Percentiles rank a stretch among this genome's conserved stretches.
Conservation (phyloP, 2,329 filamentous ascomycete species). For the Alternaria ventricosa region DNA sequence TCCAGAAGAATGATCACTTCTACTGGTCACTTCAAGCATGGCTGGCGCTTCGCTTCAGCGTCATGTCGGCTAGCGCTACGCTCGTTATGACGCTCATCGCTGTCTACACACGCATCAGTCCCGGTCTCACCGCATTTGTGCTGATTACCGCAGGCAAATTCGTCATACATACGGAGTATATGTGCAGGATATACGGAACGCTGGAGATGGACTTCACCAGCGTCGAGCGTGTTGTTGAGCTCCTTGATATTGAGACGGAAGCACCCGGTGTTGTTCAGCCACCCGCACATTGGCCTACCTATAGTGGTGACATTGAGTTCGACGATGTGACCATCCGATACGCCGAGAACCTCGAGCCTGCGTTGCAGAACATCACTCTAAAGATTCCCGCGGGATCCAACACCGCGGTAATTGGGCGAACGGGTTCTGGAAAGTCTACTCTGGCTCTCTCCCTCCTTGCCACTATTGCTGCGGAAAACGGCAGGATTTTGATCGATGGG, state of each 20-base stretch:
- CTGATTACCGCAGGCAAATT: slow-evolving; percentile 72
- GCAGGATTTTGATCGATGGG: slow-evolving; percentile 65
- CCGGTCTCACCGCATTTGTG: slow-evolving; percentile 84
- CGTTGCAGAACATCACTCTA: slow-evolving; percentile 72
- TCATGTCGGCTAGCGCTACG: slow-evolving; percentile 73
- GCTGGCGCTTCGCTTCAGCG: slow-evolving; percentile 81
- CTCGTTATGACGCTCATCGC: slow-evolving; percentile 77
- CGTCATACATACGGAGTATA: slow-evolving; percentile 71
- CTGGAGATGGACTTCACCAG: slow-evolving; percentile 93
- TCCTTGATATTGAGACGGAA: slow-evolving; percentile 81
- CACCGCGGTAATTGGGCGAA: slow-evolving; percentile 81
- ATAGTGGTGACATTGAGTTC: slow-evolving; percentile 75
- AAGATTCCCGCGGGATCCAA: slow-evolving; percentile 78
- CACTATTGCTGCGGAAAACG: slow-evolving; percentile 58
- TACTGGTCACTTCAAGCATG: slow-evolving; percentile 88
- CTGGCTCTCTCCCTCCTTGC: slow-evolving; percentile 68
- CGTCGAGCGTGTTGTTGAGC: slow-evolving; percentile 83
- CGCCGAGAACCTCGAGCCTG: slow-evolving; percentile 76
- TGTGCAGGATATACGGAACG: slow-evolving; percentile 82
- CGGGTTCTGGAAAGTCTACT: slow-evolving; percentile 80
- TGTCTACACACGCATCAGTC: slow-evolving; percentile 74
- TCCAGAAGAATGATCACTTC: slow-evolving; percentile 95
- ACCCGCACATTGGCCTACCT: slow-evolving; percentile 77
- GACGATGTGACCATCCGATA: slow-evolving; percentile 80
- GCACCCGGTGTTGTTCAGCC: slow-evolving; percentile 69